A percentile compares a stretch with the other conserved stretches of the same genome.
phyloP scores from a whole-genome alignment of 2,329 filamentous ascomycete genomes.

The Diaporthe ilicicola region DNA sequence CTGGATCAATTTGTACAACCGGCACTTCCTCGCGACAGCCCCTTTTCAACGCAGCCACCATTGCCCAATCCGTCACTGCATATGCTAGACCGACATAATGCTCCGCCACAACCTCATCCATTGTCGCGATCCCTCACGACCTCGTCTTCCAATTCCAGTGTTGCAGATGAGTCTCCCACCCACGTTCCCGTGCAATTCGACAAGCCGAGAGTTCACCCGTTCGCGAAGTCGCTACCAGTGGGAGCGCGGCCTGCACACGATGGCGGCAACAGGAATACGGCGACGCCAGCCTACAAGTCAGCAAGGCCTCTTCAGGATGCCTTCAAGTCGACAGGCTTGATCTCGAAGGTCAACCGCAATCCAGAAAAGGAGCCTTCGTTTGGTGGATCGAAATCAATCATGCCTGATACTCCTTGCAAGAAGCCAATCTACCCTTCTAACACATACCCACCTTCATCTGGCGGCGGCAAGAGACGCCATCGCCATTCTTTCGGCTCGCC shows the following conservation, averaged over 20 bases:
- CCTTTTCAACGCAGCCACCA: conserved; percentile 65
- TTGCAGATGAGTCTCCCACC: conserved; percentile 76
- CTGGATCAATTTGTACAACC: conserved; percentile 80
- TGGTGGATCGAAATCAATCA: conserved; percentile 66
- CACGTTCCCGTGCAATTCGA: conserved; percentile 67
- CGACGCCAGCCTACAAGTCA: conserved; percentile 81
- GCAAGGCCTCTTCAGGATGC: conserved; percentile 81
- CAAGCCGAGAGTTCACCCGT: conserved; percentile 59
- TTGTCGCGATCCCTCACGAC: conserved; percentile 87
- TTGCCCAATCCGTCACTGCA: conserved; percentile 64
- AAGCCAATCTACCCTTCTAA: conserved; percentile 77
- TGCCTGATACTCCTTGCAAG: conserved; percentile 97
- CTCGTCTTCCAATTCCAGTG: conserved; percentile 82
- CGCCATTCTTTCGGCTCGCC: conserved; percentile 80
- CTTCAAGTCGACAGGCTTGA: conserved; percentile 92
- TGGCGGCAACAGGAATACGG: conserved; percentile 62
- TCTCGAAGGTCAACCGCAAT: conserved; percentile 92
- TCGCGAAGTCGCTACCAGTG: conserved; percentile 79
- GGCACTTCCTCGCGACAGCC: conserved; percentile 63
- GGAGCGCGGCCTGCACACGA: conserved; percentile 63
- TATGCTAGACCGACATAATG: conserved; percentile 52
- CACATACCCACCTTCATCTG: conserved; percentile 67
- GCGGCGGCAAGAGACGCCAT: conserved; percentile 67
- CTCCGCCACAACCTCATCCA: conserved; percentile 72
- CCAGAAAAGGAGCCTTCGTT: conserved; percentile 70